phyloP scores from a whole-genome alignment of 495 filamentous ascomycete genomes.

The Hyaloscypha hepaticicola region DNA sequence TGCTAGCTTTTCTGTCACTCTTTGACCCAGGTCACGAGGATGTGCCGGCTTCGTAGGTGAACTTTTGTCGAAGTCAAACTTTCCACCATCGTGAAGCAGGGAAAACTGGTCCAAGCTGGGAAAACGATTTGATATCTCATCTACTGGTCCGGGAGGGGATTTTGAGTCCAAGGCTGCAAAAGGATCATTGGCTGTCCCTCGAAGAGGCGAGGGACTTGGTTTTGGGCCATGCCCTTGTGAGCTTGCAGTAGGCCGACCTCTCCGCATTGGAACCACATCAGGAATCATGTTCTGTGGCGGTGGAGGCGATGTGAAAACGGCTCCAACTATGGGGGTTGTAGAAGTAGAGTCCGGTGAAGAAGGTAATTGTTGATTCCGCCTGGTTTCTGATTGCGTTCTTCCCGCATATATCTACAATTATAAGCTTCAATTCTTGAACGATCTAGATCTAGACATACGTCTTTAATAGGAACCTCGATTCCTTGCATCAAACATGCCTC shows the following conservation, averaged over 20 bases:
- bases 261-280: slow-evolving; percentile 91
- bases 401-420: slow-evolving; percentile 74
- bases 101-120: slow-evolving; percentile 93
- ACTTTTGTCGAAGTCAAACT: slow-evolving; percentile 80
- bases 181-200: slow-evolving; percentile 73
- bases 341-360: slow-evolving; percentile 40
- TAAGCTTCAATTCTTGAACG: slow-evolving; percentile 26
- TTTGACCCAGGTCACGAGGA: slow-evolving; percentile 63
- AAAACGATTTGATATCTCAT: slow-evolving; percentile 83
- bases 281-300: slow-evolving; percentile 73
- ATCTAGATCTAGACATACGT: slow-evolving; percentile 57
- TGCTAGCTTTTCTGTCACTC: slow-evolving; percentile 79
- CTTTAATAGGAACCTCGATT: slow-evolving; percentile 84
- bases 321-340: slow-evolving; percentile 64
- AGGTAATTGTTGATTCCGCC: slow-evolving; percentile 62
- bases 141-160: slow-evolving; percentile 50
- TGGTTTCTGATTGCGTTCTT: slow-evolving; percentile 50
- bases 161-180: slow-evolving; percentile 84
- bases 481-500: slow-evolving; percentile 89
- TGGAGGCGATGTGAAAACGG: slow-evolving; percentile 64
- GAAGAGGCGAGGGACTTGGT: slow-evolving; percentile 72
- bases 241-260: slow-evolving; percentile 71
- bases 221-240: slow-evolving; percentile 45
- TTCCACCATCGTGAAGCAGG: slow-evolving; percentile 80
- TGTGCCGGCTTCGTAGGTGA: slow-evolving; percentile 43